These are phyloP conservation scores for Euphrasia confusa DNA, from an alignment of 257 asterid genomes.

Conservation along the genomic window DNA sequence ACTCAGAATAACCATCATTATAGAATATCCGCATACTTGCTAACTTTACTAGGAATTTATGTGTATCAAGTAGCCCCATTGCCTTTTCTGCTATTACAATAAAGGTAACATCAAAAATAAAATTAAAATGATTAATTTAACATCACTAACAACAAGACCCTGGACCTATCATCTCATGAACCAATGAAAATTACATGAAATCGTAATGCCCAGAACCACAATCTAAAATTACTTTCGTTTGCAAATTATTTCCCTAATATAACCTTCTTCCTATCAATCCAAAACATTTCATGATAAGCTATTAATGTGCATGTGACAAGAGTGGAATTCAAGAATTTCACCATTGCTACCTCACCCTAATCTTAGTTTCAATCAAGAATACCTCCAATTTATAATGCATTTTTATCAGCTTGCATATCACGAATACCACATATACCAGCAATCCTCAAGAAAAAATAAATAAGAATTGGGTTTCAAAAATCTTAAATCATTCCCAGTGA, in stretches of 20 bases:
- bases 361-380: too few relatives aligned
- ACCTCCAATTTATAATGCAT: too few relatives aligned
- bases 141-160: neutral
- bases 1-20: neutral
- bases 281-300: neutral
- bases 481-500: neutral
- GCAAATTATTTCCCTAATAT: neutral
- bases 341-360: too few relatives aligned
- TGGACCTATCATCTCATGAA: neutral
- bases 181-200: neutral
- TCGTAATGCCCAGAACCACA: neutral
- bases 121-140: neutral
- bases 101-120: neutral
- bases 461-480: too few relatives aligned
- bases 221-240: neutral
- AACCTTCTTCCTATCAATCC: neutral
- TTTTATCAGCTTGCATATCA: too few relatives aligned
- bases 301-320: too few relatives aligned
- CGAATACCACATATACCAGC: too few relatives aligned
- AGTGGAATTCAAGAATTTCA: too few relatives aligned
- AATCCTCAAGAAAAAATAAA: too few relatives aligned
- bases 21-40: slow-evolving; percentile 7
- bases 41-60: slow-evolving; percentile 9
- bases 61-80: neutral
- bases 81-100: neutral